phyloP scores from a whole-genome alignment of 1,139 yeast species.

The Taphrina sp. region DNA sequence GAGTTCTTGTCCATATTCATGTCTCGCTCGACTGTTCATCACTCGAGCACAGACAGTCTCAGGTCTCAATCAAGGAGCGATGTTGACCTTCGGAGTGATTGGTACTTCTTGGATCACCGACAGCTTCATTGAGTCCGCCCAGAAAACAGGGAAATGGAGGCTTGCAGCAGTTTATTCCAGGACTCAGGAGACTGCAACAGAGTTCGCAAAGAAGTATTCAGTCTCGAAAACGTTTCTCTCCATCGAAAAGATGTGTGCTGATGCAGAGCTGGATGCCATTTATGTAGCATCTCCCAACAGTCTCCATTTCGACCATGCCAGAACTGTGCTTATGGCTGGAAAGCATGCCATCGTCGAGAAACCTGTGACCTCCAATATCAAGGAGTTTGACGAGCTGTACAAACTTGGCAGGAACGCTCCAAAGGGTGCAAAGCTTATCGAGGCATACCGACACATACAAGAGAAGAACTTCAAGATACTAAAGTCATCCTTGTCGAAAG shows the following conservation, averaged over 20 bases:
- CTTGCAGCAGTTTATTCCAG: constrained; percentile 25
- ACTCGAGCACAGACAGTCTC: no score
- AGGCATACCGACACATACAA: constrained; percentile 29
- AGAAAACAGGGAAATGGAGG: constrained; percentile 15
- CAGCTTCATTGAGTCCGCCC: constrained; percentile 27
- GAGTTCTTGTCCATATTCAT: neutral
- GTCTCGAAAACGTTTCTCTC: constrained; percentile 15
- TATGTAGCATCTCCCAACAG: constrained; percentile 64
- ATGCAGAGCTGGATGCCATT: constrained; percentile 54
- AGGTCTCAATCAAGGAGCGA: no score
- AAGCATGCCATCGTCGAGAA: constrained; percentile 63
- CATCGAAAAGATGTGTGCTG: constrained; percentile 48
- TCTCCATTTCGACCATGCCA: constrained; percentile 55
- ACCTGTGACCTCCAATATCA: constrained; percentile 56
- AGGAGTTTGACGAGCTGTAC: constrained; percentile 50
- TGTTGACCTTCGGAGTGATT: constrained; percentile 24
- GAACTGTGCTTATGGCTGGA: constrained; percentile 52
- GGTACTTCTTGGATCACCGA: constrained; percentile 31
- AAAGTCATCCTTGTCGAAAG: neutral
- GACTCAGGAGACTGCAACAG: constrained; percentile 7
- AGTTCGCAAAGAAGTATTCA: constrained; percentile 10
- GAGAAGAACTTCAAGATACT: constrained; percentile 20
- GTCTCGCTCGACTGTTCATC: neutral
- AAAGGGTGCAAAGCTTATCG: constrained; percentile 21
- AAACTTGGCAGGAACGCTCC: constrained; percentile 3